Evolutionary conservation across 371 early-diverging fungal genomes (phyloP).

Genomic region (Parasitella parasitica): DNA sequence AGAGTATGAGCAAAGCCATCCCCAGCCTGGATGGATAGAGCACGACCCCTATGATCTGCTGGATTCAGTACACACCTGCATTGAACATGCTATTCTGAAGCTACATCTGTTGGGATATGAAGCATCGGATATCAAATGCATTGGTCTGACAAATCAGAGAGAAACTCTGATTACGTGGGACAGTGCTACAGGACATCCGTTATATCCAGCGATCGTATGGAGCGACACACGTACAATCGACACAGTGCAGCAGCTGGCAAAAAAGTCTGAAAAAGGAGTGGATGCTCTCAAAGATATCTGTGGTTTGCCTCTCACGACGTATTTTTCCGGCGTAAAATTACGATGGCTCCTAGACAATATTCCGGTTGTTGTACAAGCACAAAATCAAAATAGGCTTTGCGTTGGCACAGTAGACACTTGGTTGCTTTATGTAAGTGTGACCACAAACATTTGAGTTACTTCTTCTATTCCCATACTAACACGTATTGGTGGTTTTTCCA

Average conservation of each 20-base stretch:
- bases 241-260: constrained; percentile 65
- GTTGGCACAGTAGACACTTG: constrained; percentile 95
- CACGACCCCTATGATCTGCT: constrained; percentile 84
- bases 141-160: constrained; percentile 96
- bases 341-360: constrained; percentile 92
- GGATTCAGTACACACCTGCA: constrained; percentile 69
- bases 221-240: constrained; percentile 85
- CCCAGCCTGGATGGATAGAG: constrained; percentile 90
- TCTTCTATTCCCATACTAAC: constrained; percentile 6
- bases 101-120: constrained; percentile 62
- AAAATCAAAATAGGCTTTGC: constrained; percentile 35
- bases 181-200: constrained; percentile 72
- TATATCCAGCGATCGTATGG: constrained; percentile 94
- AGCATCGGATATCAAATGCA: constrained; percentile 62
- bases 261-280: constrained; percentile 25
- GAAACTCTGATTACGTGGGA: constrained; percentile 94
- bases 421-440: constrained; percentile 47
- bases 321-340: constrained; percentile 92
- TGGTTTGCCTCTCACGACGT: constrained; percentile 91
- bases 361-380: constrained; percentile 56
- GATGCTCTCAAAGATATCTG: constrained; percentile 59
- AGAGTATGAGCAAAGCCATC: constrained; percentile 76
- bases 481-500: constrained; percentile 1
- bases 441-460: constrained; percentile 5
- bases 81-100: constrained; percentile 66